Percentiles rank a stretch among this genome's conserved stretches.
These are phyloP conservation scores for Lipomyces kockii DNA, from an alignment of 805 yeast genomes.

Conservation along the genomic window DNA sequence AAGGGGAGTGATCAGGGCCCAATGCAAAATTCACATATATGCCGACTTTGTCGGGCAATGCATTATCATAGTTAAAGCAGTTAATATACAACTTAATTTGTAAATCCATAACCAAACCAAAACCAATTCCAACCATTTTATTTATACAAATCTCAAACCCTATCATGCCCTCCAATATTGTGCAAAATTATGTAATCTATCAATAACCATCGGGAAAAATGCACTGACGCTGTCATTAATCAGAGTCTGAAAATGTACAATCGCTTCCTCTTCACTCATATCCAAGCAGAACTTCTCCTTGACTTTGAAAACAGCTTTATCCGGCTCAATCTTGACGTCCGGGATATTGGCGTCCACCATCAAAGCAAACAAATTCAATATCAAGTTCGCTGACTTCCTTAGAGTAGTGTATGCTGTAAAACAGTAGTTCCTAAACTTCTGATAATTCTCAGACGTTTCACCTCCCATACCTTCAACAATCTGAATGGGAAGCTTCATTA, in stretches of 20 bases:
- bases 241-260: constrained; percentile 88
- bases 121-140: background rate
- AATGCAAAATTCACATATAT: no score
- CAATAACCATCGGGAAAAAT: constrained; percentile 90
- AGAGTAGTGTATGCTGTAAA: constrained; percentile 91
- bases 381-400: constrained; percentile 86
- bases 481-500: constrained; percentile 96
- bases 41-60: background rate
- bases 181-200: constrained; percentile 90
- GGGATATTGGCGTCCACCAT: constrained; percentile 95
- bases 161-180: constrained; percentile 94
- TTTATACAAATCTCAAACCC: background rate
- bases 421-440: constrained; percentile 87
- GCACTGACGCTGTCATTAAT: constrained; percentile 96
- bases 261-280: constrained; percentile 94
- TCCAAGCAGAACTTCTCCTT: constrained; percentile 93
- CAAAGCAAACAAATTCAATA: constrained; percentile 85
- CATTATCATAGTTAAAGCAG: background rate
- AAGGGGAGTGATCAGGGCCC: no score
- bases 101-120: background rate
- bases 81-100: background rate
- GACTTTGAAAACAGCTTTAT: constrained; percentile 80
- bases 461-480: constrained; percentile 99
- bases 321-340: constrained; percentile 81
- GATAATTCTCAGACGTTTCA: constrained; percentile 78